Evolutionary conservation across 2,329 filamentous ascomycete genomes (phyloP).

Genomic region (Xylaria sp.): DNA sequence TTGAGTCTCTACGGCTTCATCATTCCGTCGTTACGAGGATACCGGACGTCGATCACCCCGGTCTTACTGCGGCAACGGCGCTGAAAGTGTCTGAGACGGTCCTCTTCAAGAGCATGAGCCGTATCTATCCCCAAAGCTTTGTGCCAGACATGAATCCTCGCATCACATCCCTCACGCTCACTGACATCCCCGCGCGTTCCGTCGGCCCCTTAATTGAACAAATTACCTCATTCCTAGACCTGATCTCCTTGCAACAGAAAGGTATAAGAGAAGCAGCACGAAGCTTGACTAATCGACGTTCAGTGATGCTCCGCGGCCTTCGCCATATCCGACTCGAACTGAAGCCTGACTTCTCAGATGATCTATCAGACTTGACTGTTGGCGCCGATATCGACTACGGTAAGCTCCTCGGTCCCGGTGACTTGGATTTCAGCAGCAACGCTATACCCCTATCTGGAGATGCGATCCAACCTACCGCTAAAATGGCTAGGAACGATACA

Average conservation of each 20-base stretch:
- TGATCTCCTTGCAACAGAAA: constrained; percentile 45
- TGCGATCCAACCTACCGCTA: constrained; percentile 16
- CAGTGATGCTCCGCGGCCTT: constrained; percentile 46
- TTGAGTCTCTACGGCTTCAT: constrained; percentile 50
- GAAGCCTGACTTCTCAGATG: constrained; percentile 39
- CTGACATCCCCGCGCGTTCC: constrained; percentile 49
- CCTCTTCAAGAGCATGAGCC: constrained; percentile 39
- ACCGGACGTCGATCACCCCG: constrained; percentile 39
- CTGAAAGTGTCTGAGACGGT: constrained; percentile 42
- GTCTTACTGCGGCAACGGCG: constrained; percentile 34
- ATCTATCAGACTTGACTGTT: constrained; percentile 30
- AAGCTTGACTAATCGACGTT: constrained; percentile 32
- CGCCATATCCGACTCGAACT: constrained; percentile 52
- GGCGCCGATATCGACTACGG: constrained; percentile 38
- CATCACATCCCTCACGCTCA: constrained; percentile 48
- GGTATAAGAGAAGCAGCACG: constrained; percentile 34
- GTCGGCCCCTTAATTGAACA: constrained; percentile 44
- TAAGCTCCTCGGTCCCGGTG: constrained; percentile 36
- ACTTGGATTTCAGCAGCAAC: constrained; percentile 35
- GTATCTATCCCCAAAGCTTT: constrained; percentile 45
- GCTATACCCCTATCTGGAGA: constrained; percentile 40
- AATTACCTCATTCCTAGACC: constrained; percentile 44
- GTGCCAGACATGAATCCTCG: constrained; percentile 54
- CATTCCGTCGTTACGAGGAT: constrained; percentile 56
- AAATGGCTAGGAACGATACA: neutral